These are phyloP conservation scores for Henckelia pumila DNA, from an alignment of 257 asterid species.

Conservation along the genomic window DNA sequence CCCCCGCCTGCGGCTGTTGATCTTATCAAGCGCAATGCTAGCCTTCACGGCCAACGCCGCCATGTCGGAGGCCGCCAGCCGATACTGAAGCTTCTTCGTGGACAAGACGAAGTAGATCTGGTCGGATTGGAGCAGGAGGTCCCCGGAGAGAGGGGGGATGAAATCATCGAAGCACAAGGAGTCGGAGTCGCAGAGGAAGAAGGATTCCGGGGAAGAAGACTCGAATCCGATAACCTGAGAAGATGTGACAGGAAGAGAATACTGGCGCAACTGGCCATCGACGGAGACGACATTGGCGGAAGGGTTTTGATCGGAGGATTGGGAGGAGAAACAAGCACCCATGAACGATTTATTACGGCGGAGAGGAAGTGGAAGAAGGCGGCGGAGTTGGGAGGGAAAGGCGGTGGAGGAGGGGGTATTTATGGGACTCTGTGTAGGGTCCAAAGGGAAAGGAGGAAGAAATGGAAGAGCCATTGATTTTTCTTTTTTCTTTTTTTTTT, in stretches of 20 bases:
- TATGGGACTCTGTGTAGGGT: not conserved
- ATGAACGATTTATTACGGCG: constrained; percentile 1
- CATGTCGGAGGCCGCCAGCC: constrained; percentile 40
- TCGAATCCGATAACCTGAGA: constrained; percentile 32
- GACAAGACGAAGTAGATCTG: constrained; percentile 46
- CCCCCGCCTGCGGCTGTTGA: constrained; percentile 13
- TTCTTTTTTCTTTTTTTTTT: too few relatives aligned
- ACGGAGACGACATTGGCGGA: constrained; percentile 30
- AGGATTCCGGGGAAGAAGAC: not conserved
- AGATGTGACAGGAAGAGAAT: constrained; percentile 26
- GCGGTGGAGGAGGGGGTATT: not conserved
- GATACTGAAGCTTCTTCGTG: constrained; percentile 27
- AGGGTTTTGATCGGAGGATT: not conserved
- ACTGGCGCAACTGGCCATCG: constrained; percentile 33
- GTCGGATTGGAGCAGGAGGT: constrained; percentile 23
- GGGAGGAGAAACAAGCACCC: constrained; percentile 34
- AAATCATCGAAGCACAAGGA: constrained; percentile 34
- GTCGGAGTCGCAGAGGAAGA: constrained; percentile 39
- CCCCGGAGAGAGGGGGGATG: constrained; percentile 35
- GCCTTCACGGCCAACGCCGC: constrained; percentile 51
- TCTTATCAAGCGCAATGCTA: constrained; percentile 33
- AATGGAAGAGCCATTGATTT: not conserved
- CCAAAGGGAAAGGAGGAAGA: not conserved
- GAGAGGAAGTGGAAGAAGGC: not conserved
- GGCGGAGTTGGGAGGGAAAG: not conserved